Base-by-base conservation (phyloP, 176 grass and related monocot species). In the Panicum miliaceum region DNA sequence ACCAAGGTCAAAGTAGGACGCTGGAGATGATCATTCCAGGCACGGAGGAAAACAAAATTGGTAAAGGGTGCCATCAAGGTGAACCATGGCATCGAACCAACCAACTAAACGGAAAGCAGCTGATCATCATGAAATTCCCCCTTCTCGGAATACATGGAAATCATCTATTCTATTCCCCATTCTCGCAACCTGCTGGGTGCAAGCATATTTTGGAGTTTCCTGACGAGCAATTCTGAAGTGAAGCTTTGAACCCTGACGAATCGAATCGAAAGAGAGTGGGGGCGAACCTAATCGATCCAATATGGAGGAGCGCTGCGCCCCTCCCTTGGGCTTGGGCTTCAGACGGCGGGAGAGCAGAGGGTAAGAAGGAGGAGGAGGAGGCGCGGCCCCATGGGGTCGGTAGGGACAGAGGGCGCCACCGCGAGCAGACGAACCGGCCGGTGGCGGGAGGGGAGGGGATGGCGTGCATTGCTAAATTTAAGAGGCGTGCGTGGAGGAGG, bases 381-480 rank as follows among this genome's bases (percentile, higher is more conserved):
- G n/a, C 6, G 15, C 45, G 12, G 2, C 46, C 26, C 71, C 71
- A 73, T 52, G 42, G 23, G 45, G 32, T 47, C 43, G 68, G 46
- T 22, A 25, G 73, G 47, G 50, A 59, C 41, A 43, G 6, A 32
- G 29, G 41, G 41, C 41, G 41, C 46, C 46, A 48, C 46, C 46
- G 46, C 46, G 12, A 48, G 45, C 46, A 48, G 46, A 14, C 12
- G 12, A 48, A 48, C 12, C 2, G 46, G 46, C 46, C 46, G 10
- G 46, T 48, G 46, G 46, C 46, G 46, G 46, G 12, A 14, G 3
- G 12, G 46, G 46, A 45, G 9, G 23, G 61, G 42, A 47, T 45
- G 50, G 61, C 48, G 64, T 14, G 58, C 76, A 74, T 74, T 23
- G 68, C 89, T 90, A 90, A 90, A 87, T 78, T 87, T 32, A 80